Evolutionary conservation across 495 filamentous ascomycete species (phyloP).

Genomic region (Neurospora intermedia): DNA sequence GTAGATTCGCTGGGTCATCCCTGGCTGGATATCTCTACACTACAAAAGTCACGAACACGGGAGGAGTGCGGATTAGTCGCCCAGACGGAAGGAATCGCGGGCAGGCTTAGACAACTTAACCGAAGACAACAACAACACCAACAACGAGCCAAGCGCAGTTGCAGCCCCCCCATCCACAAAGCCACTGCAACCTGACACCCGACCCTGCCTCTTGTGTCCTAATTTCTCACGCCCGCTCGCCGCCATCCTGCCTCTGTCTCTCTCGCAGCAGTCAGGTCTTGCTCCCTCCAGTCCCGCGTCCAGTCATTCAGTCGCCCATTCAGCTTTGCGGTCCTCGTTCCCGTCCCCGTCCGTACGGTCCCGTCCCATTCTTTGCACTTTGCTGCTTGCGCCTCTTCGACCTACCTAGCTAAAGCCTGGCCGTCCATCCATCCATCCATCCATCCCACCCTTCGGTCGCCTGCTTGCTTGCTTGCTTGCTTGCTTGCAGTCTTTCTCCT

Average conservation of each 20-base stretch:
- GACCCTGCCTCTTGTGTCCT: slow-evolving; percentile 7
- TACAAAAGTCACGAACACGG: not conserved
- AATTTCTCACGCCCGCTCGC: slow-evolving; percentile 11
- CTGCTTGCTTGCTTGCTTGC: slow-evolving; percentile 8
- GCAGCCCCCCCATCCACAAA: slow-evolving; percentile 1
- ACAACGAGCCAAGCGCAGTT: not conserved
- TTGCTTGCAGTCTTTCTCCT: slow-evolving; percentile 7
- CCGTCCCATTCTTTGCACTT: not conserved
- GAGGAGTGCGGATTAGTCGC: not conserved
- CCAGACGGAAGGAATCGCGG: not conserved
- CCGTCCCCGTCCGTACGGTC: not conserved
- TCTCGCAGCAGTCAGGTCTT: not conserved
- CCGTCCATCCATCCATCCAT: slow-evolving; percentile 9
- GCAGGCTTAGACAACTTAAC: not conserved
- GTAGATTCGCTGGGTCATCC: not conserved
- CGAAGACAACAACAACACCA: not conserved
- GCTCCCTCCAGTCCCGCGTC: not conserved
- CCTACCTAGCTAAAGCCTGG: slow-evolving; percentile 3
- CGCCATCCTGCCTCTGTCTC: slow-evolving; percentile 3
- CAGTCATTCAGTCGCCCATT: not conserved
- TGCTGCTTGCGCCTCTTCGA: not conserved
- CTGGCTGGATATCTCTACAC: not conserved
- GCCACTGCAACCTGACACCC: slow-evolving; percentile 2
- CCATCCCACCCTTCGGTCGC: slow-evolving; percentile 8
- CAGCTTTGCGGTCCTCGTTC: not conserved